These are phyloP conservation scores for Zopfochytrium polystomum DNA, from an alignment of 371 early-diverging fungal genomes.

Conservation along the genomic window DNA sequence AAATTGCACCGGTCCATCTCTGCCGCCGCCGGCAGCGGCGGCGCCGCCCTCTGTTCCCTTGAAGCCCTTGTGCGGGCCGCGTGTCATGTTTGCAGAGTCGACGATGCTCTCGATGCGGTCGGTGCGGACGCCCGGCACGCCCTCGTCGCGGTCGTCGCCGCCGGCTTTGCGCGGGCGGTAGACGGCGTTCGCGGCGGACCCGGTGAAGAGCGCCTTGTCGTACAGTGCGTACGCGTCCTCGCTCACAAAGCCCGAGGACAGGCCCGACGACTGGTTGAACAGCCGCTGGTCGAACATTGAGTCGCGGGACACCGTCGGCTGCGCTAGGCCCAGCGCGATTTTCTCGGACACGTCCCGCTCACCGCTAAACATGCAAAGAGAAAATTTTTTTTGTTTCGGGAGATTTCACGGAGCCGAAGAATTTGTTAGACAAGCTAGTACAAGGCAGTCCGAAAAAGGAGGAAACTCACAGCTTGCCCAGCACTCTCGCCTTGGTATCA, in stretches of 20 bases:
- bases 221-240: constrained; percentile 57
- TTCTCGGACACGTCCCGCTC: constrained; percentile 97
- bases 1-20: constrained; percentile 87
- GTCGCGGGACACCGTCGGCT: constrained; percentile 83
- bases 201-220: constrained; percentile 78
- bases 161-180: constrained; percentile 76
- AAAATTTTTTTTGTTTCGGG: neutral
- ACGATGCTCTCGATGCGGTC: constrained; percentile 72
- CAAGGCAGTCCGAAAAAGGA: constrained; percentile 24
- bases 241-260: constrained; percentile 84
- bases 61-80: constrained; percentile 57
- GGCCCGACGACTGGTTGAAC: constrained; percentile 86
- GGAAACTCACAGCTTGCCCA: constrained; percentile 49
- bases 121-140: constrained; percentile 42
- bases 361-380: constrained; percentile 37
- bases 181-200: constrained; percentile 61
- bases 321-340: constrained; percentile 92
- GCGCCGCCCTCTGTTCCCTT: constrained; percentile 61
- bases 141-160: constrained; percentile 67
- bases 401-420: neutral
- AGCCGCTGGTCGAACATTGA: constrained; percentile 90
- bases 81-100: constrained; percentile 21
- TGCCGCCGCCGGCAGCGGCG: constrained; percentile 19
- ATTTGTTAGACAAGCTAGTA: neutral
- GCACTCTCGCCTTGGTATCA: constrained; percentile 77